Conservation (phyloP, 129 eudicot species). For the Oenanthe sinensis region DNA sequence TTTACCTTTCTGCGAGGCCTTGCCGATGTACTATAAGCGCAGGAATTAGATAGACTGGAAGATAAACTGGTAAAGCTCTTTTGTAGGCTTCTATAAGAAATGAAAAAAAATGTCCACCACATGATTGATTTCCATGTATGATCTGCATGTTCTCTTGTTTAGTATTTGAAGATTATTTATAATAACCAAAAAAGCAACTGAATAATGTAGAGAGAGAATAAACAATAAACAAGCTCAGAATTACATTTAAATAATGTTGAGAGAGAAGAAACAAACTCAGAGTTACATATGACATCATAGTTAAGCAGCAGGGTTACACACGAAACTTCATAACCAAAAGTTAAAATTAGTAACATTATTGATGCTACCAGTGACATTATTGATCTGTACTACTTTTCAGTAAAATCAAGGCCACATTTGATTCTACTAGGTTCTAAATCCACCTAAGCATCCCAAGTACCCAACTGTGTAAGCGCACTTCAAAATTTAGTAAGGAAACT, state of each 20-base stretch:
- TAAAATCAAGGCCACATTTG: background rate
- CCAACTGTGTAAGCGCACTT: background rate
- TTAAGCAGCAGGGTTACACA: background rate
- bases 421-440: background rate
- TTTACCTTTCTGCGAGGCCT: constrained; percentile 69
- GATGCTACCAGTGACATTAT: background rate
- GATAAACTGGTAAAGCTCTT: constrained; percentile 97
- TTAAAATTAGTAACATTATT: too few relatives aligned
- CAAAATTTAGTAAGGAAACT: background rate
- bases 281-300: background rate
- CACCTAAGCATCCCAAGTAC: background rate
- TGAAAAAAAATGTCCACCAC: constrained; percentile 67
- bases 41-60: constrained; percentile 95
- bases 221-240: background rate
- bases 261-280: background rate
- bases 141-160: constrained; percentile 44
- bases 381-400: background rate
- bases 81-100: constrained; percentile 82
- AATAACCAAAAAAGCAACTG: background rate
- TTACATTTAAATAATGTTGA: background rate
- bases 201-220: background rate
- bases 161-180: background rate
- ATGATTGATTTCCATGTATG: constrained; percentile 79
- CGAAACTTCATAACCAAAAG: background rate
- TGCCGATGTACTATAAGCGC: constrained; percentile 96